Percentiles rank a stretch among this genome's conserved stretches.
Conservation (phyloP, 2,329 filamentous ascomycete genomes). For the Trichoderma sp. region DNA sequence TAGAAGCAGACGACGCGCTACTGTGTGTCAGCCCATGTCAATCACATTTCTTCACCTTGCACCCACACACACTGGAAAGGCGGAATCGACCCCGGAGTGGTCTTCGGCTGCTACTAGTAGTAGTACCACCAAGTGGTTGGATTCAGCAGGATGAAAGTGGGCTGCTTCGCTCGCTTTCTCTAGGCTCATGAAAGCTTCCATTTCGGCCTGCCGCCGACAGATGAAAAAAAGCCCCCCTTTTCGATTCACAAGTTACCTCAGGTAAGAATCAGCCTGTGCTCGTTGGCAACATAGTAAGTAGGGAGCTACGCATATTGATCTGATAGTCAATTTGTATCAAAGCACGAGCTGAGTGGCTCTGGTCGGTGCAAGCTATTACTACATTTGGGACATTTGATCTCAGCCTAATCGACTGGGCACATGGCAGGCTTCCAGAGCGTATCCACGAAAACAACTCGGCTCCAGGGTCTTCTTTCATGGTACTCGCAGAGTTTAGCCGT, state of each 20-base stretch:
- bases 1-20: slow-evolving; percentile 16
- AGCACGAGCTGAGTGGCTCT: background rate
- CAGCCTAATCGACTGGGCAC: background rate
- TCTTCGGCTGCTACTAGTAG: background rate
- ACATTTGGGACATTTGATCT: background rate
- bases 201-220: background rate
- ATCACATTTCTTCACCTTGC: slow-evolving; percentile 17
- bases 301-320: background rate
- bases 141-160: background rate
- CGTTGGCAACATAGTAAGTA: background rate
- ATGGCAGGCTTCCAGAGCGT: background rate
- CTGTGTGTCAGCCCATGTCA: slow-evolving; percentile 20
- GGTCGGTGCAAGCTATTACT: background rate
- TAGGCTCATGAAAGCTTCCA: background rate
- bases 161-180: background rate
- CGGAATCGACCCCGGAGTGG: slow-evolving; percentile 2
- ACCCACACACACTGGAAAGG: background rate
- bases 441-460: background rate
- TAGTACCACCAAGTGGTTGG: background rate
- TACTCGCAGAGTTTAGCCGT: background rate
- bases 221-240: background rate
- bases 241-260: background rate
- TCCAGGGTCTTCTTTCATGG: background rate
- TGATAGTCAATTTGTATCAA: background rate
- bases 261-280: background rate